Percentiles rank a stretch among this genome's conserved stretches.
phyloP scores from a whole-genome alignment of 495 filamentous ascomycete genomes.

The Podospora conica region DNA sequence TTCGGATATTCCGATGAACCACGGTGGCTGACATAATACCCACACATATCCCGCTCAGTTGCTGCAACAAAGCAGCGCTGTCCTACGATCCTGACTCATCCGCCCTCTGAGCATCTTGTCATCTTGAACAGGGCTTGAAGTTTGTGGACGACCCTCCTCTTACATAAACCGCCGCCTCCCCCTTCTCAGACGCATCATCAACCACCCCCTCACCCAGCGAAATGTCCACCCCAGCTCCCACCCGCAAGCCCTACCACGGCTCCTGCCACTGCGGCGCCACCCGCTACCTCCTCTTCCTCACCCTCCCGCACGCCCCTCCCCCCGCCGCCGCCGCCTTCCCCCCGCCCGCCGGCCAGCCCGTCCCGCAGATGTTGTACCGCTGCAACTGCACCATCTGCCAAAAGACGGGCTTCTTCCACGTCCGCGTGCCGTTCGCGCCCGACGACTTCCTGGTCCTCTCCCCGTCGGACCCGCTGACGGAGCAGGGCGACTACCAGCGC shows the following conservation, averaged over 20 bases:
- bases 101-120: not conserved
- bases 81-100: not conserved
- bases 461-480: constrained; percentile 22
- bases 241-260: constrained; percentile 25
- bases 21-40: not conserved
- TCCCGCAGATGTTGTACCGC: constrained; percentile 21
- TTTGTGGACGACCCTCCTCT: no score
- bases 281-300: constrained; percentile 27
- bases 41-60: not conserved
- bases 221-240: constrained; percentile 1
- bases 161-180: no score
- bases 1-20: not conserved
- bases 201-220: not conserved
- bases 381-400: constrained; percentile 35
- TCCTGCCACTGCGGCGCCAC: constrained; percentile 33
- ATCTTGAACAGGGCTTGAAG: not conserved
- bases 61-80: not conserved
- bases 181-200: not conserved
- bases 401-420: constrained; percentile 31
- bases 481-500: constrained; percentile 25
- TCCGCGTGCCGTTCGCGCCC: constrained; percentile 22
- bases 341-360: constrained; percentile 1
- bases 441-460: constrained; percentile 31
- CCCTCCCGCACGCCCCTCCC: constrained; percentile 21
- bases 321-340: not conserved